Conservation (phyloP, 2,329 filamentous ascomycete genomes). For the Claviceps sp. region DNA sequence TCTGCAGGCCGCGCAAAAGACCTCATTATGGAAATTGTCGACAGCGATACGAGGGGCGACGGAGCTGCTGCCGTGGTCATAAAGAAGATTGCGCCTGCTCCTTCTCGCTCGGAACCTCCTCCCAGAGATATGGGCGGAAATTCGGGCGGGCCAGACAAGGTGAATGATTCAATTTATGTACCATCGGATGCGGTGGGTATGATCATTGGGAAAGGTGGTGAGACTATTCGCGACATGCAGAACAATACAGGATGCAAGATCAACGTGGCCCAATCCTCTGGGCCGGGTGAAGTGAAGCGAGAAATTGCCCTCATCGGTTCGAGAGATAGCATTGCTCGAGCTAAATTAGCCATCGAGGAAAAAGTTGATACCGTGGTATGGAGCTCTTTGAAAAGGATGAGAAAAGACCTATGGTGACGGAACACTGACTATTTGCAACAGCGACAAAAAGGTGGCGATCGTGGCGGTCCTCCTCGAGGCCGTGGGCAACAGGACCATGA, state of each 20-base stretch:
- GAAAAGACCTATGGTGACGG: too few relatives aligned
- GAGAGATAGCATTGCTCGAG: conserved; percentile 62
- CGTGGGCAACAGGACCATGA: conserved; percentile 40
- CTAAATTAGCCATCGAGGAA: conserved; percentile 76
- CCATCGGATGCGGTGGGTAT: conserved; percentile 88
- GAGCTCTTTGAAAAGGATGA: too few relatives aligned
- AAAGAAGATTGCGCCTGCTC: conserved; percentile 14
- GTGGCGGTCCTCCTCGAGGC: conserved; percentile 26
- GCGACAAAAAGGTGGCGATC: conserved; percentile 40
- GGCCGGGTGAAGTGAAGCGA: conserved; percentile 64
- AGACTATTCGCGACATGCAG: conserved; percentile 92
- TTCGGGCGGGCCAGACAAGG: conserved; percentile 42
- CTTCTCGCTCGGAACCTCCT: conserved; percentile 18
- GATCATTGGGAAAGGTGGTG: conserved; percentile 91
- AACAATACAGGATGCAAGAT: conserved; percentile 81
- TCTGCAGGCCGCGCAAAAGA: conserved; percentile 71
- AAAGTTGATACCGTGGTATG: conserved; percentile 83
- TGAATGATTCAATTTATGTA: conserved; percentile 71
- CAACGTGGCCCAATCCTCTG: conserved; percentile 74
- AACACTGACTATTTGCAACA: conserved; percentile 12
- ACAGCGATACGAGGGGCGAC: conserved; percentile 65
- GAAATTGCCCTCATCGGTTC: conserved; percentile 78
- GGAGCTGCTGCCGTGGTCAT: conserved; percentile 19
- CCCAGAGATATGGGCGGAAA: conserved; percentile 21
- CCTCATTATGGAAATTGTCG: conserved; percentile 84